A percentile compares a stretch with the other conserved stretches of the same genome.
phyloP scores from a whole-genome alignment of 345 rosid species.

The Trapa incisa region DNA sequence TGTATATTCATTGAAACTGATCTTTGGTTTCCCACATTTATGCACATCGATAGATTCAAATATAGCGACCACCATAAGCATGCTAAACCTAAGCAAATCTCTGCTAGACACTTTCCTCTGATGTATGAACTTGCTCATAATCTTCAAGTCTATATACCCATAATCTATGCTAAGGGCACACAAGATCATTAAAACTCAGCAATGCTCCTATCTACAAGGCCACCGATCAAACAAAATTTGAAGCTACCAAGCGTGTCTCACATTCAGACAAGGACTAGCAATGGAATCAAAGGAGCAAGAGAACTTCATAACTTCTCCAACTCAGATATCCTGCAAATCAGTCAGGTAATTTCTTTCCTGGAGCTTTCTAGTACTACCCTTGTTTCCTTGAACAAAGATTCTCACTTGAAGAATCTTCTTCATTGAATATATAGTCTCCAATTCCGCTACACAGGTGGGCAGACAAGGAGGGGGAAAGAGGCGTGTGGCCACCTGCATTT shows the following conservation, averaged over 20 bases:
- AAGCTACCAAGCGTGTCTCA: background rate
- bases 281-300: background rate
- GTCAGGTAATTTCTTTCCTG: background rate
- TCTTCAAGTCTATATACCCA: background rate
- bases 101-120: background rate
- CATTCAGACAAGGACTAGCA: background rate
- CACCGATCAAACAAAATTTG: background rate
- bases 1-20: too few relatives aligned
- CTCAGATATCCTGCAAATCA: background rate
- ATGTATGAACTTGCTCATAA: background rate
- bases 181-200: background rate
- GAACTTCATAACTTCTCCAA: background rate
- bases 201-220: background rate
- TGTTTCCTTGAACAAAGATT: slow-evolving; percentile 30
- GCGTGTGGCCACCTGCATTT: slow-evolving; percentile 30
- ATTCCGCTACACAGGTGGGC: slow-evolving; percentile 42
- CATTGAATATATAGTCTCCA: slow-evolving; percentile 25
- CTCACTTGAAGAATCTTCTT: slow-evolving; percentile 27
- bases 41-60: too few relatives aligned
- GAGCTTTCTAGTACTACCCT: slow-evolving; percentile 15
- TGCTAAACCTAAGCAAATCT: too few relatives aligned
- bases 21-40: too few relatives aligned
- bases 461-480: slow-evolving; percentile 38
- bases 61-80: too few relatives aligned
- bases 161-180: background rate